Evolutionary conservation across 495 filamentous ascomycete species (phyloP).

Genomic region (Hypoxylon fragiforme): DNA sequence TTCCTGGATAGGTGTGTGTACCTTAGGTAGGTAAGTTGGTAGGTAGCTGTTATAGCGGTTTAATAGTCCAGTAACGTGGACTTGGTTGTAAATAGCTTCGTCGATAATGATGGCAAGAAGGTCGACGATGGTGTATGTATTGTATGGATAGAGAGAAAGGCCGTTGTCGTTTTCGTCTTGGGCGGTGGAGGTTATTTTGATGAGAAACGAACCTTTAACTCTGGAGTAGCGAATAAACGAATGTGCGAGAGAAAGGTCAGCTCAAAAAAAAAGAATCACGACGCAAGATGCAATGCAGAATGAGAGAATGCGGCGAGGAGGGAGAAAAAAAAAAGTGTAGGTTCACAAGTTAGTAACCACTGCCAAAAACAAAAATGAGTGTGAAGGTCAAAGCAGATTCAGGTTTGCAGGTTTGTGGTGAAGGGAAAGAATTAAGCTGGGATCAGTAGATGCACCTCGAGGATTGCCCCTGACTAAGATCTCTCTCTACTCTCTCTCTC

Average conservation of each 20-base stretch:
- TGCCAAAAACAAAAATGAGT: no score
- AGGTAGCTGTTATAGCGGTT: slow-evolving; percentile 9
- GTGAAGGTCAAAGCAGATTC: slow-evolving; percentile 26
- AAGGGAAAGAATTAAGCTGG: slow-evolving; percentile 34
- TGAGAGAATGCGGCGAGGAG: slow-evolving; percentile 20
- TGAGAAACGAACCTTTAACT: slow-evolving; percentile 33
- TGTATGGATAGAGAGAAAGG: no score
- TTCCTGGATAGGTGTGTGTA: no score
- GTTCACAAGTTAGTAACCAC: no score
- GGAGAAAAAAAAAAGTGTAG: no score
- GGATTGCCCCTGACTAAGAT: slow-evolving; percentile 32
- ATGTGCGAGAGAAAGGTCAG: slow-evolving; percentile 19
- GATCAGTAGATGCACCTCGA: slow-evolving; percentile 29
- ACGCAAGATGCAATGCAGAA: slow-evolving; percentile 15
- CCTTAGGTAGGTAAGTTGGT: no score
- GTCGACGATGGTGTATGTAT: slow-evolving; percentile 32
- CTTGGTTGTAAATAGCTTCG: no score
- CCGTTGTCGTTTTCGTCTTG: no score
- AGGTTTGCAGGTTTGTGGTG: no score
- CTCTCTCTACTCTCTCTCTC: no score
- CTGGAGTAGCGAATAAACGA: slow-evolving; percentile 32
- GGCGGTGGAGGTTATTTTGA: no score
- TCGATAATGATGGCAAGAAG: slow-evolving; percentile 22
- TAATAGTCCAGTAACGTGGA: neutral
- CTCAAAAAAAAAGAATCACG: slow-evolving; percentile 15